phyloP scores from a whole-genome alignment of 495 filamentous ascomycete species.

The Pseudotulostoma volvatum region DNA sequence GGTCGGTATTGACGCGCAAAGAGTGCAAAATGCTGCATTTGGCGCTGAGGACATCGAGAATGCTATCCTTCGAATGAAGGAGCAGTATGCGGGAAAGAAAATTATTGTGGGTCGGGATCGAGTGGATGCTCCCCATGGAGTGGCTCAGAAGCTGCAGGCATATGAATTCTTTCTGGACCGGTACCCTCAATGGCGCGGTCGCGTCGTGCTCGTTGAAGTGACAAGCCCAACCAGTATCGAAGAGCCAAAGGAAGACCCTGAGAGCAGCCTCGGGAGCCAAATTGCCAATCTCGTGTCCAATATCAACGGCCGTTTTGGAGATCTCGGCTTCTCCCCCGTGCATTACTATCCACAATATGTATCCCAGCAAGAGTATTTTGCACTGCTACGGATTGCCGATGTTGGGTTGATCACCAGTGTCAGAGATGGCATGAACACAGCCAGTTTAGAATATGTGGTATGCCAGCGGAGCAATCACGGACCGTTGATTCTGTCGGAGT shows the following conservation, averaged over 20 bases:
- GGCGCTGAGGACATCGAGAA: constrained; percentile 46
- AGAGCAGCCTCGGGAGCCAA: constrained; percentile 60
- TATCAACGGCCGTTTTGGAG: constrained; percentile 81
- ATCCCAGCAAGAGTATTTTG: constrained; percentile 74
- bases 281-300: constrained; percentile 76
- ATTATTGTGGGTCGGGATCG: constrained; percentile 92
- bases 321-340: constrained; percentile 68
- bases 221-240: constrained; percentile 71
- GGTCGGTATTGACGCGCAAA: constrained; percentile 69
- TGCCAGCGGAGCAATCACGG: constrained; percentile 73
- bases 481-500: constrained; percentile 84
- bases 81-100: constrained; percentile 64
- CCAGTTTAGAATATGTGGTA: constrained; percentile 80
- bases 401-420: constrained; percentile 85
- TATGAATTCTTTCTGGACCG: constrained; percentile 79
- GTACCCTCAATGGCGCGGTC: constrained; percentile 75
- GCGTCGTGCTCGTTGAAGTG: constrained; percentile 89
- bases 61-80: constrained; percentile 46
- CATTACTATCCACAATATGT: constrained; percentile 89
- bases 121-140: constrained; percentile 74
- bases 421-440: constrained; percentile 93
- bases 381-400: constrained; percentile 70
- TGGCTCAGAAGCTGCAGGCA: constrained; percentile 81
- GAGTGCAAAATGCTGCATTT: constrained; percentile 56
- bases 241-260: constrained; percentile 49